Percentiles rank a stretch among this genome's conserved stretches.
phyloP scores from a whole-genome alignment of 2,329 filamentous ascomycete species.

The Fusarium sp. region DNA sequence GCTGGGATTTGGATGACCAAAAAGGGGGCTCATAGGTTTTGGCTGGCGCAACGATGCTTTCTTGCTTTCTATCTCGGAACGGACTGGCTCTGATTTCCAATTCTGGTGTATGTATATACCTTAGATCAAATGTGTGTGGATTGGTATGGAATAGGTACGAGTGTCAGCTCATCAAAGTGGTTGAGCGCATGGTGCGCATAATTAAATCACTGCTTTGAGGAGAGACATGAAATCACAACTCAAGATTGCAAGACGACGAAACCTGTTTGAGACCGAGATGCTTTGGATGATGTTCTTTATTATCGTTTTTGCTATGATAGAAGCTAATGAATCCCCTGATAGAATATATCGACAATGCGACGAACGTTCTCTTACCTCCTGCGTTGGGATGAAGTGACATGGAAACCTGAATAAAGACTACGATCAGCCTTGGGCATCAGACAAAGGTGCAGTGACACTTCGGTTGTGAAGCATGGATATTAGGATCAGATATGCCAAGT shows the following conservation, averaged over 20 bases:
- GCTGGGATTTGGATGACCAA: slow-evolving; percentile 33
- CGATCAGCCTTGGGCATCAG: slow-evolving; percentile 29
- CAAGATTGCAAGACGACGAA: not conserved
- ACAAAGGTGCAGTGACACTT: not conserved
- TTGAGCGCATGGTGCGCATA: not conserved
- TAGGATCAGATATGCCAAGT: slow-evolving; percentile 44
- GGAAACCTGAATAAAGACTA: slow-evolving; percentile 5
- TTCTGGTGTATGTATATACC: slow-evolving; percentile 28
- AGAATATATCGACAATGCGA: not conserved
- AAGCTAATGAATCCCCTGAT: not conserved
- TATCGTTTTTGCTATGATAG: not conserved
- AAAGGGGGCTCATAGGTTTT: slow-evolving; percentile 9
- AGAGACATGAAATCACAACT: not conserved
- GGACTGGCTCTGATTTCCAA: slow-evolving; percentile 34
- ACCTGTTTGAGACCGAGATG: not conserved
- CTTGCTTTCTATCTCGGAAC: slow-evolving; percentile 18
- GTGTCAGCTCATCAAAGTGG: slow-evolving; percentile 25
- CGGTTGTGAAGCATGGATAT: slow-evolving; percentile 4
- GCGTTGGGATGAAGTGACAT: not conserved
- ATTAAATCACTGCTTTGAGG: not conserved
- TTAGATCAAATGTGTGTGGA: slow-evolving; percentile 18
- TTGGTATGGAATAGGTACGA: slow-evolving; percentile 3
- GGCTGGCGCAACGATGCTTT: slow-evolving; percentile 24
- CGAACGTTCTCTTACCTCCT: not conserved
- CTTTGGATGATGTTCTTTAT: not conserved